Evolutionary conservation across 2,329 filamentous ascomycete species (phyloP).

Genomic region (Dactylellina cionopaga): DNA sequence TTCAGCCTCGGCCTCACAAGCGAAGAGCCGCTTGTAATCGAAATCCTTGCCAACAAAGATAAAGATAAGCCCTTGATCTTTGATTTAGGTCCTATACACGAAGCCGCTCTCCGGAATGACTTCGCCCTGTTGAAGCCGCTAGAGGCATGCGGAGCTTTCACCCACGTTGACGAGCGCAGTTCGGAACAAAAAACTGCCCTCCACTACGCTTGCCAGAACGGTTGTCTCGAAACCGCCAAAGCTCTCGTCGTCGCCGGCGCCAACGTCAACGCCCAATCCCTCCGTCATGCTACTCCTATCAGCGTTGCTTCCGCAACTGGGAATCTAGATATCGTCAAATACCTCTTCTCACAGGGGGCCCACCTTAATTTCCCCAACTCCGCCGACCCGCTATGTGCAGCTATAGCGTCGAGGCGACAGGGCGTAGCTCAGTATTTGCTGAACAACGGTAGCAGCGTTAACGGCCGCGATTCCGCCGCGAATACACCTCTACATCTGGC

Average conservation of each 20-base stretch:
- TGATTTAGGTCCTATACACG: slow-evolving; percentile 43
- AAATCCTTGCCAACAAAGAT: slow-evolving; percentile 34
- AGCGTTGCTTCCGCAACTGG: slow-evolving; percentile 30
- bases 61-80: slow-evolving; percentile 15
- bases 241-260: slow-evolving; percentile 23
- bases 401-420: slow-evolving; percentile 15
- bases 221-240: slow-evolving; percentile 36
- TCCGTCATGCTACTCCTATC: slow-evolving; percentile 28
- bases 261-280: slow-evolving; percentile 18
- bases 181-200: slow-evolving; percentile 42
- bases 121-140: slow-evolving; percentile 30
- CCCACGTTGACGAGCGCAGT: slow-evolving; percentile 39
- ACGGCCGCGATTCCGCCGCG: slow-evolving; percentile 7
- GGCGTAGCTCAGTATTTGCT: slow-evolving; percentile 28
- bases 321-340: slow-evolving; percentile 35
- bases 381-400: slow-evolving; percentile 30
- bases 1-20: slow-evolving; percentile 28
- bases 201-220: slow-evolving; percentile 49
- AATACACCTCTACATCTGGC: slow-evolving; percentile 28
- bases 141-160: slow-evolving; percentile 18
- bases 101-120: slow-evolving; percentile 48
- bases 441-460: neutral
- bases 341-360: slow-evolving; percentile 12
- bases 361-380: neutral
- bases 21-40: slow-evolving; percentile 23